phyloP scores from a whole-genome alignment of 2,329 filamentous ascomycete genomes.

The Aspergillus caelatus region DNA sequence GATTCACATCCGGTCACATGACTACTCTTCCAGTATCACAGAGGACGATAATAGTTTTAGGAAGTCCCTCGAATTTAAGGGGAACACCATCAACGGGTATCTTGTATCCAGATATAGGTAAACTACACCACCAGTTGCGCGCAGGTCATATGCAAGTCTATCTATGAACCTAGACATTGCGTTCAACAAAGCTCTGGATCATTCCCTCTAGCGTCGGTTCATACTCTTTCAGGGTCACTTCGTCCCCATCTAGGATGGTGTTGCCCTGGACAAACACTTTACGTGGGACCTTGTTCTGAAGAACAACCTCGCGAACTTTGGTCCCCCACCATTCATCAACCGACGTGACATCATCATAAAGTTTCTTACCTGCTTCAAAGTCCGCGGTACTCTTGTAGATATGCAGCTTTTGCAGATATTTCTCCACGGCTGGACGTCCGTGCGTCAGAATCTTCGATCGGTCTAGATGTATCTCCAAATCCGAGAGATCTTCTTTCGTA shows the following conservation, averaged over 20 bases:
- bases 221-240: constrained; percentile 81
- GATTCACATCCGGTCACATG: neutral
- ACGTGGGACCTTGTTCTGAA: constrained; percentile 62
- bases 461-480: constrained; percentile 81
- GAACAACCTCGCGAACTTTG: constrained; percentile 68
- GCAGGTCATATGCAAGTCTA: neutral
- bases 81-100: neutral
- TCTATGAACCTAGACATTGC: constrained; percentile 41
- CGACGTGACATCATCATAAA: constrained; percentile 82
- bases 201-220: constrained; percentile 78
- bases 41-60: neutral
- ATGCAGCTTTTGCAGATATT: constrained; percentile 88
- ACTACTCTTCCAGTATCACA: neutral
- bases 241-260: constrained; percentile 70
- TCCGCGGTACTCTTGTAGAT: constrained; percentile 92
- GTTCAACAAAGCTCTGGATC: constrained; percentile 78
- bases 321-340: constrained; percentile 85
- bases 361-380: constrained; percentile 70
- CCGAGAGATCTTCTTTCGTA: constrained; percentile 72
- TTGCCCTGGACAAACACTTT: constrained; percentile 92
- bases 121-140: neutral
- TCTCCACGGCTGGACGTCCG: constrained; percentile 79
- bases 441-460: constrained; percentile 82
- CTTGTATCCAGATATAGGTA: neutral
- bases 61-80: neutral